These are phyloP conservation scores for Sicyos baderoa DNA, from an alignment of 306 rosid species.

Conservation along the genomic window DNA sequence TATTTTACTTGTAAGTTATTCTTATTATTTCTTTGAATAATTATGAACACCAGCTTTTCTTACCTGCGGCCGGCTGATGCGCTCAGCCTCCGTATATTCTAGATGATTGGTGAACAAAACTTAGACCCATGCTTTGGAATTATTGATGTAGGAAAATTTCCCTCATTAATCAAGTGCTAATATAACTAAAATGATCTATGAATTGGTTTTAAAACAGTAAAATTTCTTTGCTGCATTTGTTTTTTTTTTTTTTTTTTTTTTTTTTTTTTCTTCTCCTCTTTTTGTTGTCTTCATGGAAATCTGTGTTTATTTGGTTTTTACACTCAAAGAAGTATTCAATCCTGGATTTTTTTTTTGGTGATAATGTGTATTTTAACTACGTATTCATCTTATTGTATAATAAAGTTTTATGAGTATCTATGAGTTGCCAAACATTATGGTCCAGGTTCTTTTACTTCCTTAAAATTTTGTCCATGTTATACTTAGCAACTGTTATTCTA, in stretches of 20 bases:
- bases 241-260: too few relatives aligned
- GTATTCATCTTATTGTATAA: background rate
- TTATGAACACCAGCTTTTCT: background rate
- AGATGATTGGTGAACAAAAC: background rate
- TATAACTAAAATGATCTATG: background rate
- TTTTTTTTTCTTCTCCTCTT: too few relatives aligned
- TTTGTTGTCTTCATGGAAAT: too few relatives aligned
- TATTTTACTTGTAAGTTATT: background rate
- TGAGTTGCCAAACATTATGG: background rate
- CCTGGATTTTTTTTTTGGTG: background rate
- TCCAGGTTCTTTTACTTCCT: background rate
- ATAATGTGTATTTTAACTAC: background rate
- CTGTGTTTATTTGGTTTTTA: background rate
- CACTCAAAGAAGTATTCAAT: background rate
- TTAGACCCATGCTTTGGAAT: background rate
- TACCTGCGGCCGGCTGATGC: background rate
- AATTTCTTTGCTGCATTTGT: background rate
- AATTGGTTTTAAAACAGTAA: background rate
- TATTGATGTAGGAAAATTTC: background rate
- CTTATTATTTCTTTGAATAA: background rate
- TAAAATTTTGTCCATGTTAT: background rate
- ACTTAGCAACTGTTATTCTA: slow-evolving; percentile 17
- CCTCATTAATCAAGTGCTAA: background rate
- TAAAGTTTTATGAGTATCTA: background rate
- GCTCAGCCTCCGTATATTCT: background rate